Evolutionary conservation across 2,329 filamentous ascomycete genomes (phyloP).

Genomic region (Epichloe sp.): DNA sequence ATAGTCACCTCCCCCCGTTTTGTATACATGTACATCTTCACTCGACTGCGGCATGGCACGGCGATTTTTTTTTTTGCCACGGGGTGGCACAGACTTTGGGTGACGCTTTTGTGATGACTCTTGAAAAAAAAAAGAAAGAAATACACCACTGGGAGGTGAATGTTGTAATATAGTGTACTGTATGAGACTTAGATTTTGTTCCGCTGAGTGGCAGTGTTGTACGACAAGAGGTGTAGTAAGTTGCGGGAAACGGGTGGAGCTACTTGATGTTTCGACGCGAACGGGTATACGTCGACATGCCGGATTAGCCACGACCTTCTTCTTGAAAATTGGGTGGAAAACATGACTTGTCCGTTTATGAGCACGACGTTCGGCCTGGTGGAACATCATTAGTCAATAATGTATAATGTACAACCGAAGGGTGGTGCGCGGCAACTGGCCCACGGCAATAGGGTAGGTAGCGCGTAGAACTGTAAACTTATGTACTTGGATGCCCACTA

Average conservation of each 20-base stretch:
- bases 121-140: not conserved
- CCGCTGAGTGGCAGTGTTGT: not conserved
- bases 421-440: no score
- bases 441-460: no score
- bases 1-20: conserved; percentile 8
- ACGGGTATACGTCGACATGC: no score
- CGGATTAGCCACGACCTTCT: no score
- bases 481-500: conserved; percentile 18
- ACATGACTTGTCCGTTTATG: no score
- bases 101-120: conserved; percentile 4
- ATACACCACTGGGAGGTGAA: conserved; percentile 15
- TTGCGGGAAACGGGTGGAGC: no score
- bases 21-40: conserved; percentile 38
- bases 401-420: no score
- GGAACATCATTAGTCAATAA: no score
- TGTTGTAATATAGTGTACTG: conserved; percentile 9
- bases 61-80: conserved; percentile 23
- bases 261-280: no score
- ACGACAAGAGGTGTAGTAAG: not conserved
- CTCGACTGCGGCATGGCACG: conserved; percentile 40
- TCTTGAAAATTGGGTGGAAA: no score
- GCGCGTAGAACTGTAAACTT: no score
- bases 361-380: no score
- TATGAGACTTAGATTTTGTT: not conserved
- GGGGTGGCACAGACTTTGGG: conserved; percentile 11